Conservation (phyloP, 352 stramenopile species). For the Pythium rhizo-oryzae region DNA sequence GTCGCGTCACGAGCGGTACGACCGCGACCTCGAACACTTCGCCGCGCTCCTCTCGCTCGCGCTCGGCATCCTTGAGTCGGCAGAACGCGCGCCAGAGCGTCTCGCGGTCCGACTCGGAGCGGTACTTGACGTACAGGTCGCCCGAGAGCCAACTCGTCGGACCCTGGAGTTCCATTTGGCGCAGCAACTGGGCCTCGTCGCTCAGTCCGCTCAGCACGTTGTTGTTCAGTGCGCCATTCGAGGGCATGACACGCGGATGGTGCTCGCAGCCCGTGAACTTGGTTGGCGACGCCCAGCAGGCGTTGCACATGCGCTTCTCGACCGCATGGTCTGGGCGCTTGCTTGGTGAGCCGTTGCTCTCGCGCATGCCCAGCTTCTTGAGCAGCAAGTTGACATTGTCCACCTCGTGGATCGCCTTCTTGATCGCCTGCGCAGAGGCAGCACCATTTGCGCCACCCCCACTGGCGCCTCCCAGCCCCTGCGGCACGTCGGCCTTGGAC, state of each 20-base stretch:
- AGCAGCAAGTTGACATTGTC: constrained; percentile 74
- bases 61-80: constrained; percentile 39
- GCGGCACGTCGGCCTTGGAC: constrained; percentile 35
- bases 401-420: constrained; percentile 65
- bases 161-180: constrained; percentile 64
- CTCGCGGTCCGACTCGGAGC: constrained; percentile 72
- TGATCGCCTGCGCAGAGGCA: constrained; percentile 43
- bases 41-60: constrained; percentile 34
- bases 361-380: constrained; percentile 68
- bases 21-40: constrained; percentile 34
- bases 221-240: constrained; percentile 22
- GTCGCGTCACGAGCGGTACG: constrained; percentile 59
- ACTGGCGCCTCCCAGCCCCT: constrained; percentile 30
- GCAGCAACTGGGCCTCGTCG: constrained; percentile 50
- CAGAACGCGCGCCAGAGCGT: constrained; percentile 54
- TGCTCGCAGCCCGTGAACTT: constrained; percentile 71
- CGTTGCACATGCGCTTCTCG: constrained; percentile 82
- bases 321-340: constrained; percentile 62
- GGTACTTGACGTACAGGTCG: constrained; percentile 84
- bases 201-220: constrained; percentile 54
- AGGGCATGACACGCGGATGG: constrained; percentile 43
- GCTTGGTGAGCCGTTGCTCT: constrained; percentile 34
- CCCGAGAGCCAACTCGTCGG: constrained; percentile 79
- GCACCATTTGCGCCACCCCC: too few relatives aligned
- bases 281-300: constrained; percentile 67